phyloP scores from a whole-genome alignment of 2,329 filamentous ascomycete species.

The Paracoccidioides brasiliensis region DNA sequence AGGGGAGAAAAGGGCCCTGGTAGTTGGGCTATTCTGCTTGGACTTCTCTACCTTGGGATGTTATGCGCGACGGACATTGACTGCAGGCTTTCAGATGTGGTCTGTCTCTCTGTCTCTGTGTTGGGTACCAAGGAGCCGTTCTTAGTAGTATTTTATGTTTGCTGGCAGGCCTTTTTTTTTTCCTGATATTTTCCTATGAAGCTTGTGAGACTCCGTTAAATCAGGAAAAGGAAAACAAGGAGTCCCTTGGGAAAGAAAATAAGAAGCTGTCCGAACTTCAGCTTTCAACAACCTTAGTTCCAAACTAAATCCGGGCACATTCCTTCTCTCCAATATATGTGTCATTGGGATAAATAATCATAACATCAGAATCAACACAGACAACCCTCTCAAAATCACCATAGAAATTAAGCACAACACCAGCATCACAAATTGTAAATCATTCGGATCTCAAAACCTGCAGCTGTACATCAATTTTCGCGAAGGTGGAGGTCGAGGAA shows the following conservation, averaged over 20 bases:
- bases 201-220: constrained; percentile 2
- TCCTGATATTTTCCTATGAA: constrained; percentile 11
- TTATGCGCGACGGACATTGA: too few relatives aligned
- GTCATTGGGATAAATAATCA: neutral
- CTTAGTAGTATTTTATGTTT: constrained; percentile 12
- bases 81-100: too few relatives aligned
- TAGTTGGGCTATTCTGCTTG: too few relatives aligned
- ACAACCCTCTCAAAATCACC: constrained; percentile 3
- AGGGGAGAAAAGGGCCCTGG: too few relatives aligned
- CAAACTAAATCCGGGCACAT: neutral
- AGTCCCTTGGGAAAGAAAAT: constrained; percentile 1
- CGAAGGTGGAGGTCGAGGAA: too few relatives aligned
- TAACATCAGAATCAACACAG: constrained; percentile 7
- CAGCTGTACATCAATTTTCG: too few relatives aligned
- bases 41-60: too few relatives aligned
- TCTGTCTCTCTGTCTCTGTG: neutral
- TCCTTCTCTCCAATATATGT: neutral
- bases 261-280: constrained; percentile 4
- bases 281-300: constrained; percentile 3
- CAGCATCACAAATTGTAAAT: too few relatives aligned
- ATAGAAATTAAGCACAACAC: neutral
- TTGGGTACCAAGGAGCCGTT: neutral
- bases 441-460: too few relatives aligned
- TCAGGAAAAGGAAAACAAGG: neutral
- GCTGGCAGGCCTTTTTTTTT: constrained; percentile 6